phyloP scores from a whole-genome alignment of 495 filamentous ascomycete species.

The Aspergillus conjunctus region DNA sequence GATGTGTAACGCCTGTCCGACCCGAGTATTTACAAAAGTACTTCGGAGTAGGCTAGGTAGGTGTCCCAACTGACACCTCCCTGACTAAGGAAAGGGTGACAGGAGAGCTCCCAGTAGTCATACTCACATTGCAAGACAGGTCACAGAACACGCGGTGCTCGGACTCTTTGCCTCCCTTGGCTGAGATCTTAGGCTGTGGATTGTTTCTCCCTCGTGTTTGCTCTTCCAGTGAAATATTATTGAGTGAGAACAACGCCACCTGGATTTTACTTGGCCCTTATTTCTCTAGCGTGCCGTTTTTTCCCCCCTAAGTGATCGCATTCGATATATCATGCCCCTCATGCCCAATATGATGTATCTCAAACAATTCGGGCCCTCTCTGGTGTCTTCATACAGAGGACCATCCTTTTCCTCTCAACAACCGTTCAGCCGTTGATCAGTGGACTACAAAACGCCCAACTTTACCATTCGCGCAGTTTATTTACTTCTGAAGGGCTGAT shows the following conservation, averaged over 20 bases:
- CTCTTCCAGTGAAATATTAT: background rate
- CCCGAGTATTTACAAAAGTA: too few species aligned
- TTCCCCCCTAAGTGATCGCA: background rate
- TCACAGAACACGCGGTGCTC: background rate
- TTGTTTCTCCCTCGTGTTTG: background rate
- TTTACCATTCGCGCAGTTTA: too few species aligned
- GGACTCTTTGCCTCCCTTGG: background rate
- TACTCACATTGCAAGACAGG: background rate
- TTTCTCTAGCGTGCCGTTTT: slow-evolving; percentile 22
- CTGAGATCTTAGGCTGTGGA: background rate
- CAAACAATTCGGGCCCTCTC: too few species aligned
- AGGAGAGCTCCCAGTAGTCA: background rate
- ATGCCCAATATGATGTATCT: background rate
- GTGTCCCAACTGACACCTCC: background rate
- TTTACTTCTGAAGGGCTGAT: background rate
- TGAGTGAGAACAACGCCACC: background rate
- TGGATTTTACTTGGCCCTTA: background rate
- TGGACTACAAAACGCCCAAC: too few species aligned
- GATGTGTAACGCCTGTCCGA: too few species aligned
- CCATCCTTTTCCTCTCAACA: too few species aligned
- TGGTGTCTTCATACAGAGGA: too few species aligned
- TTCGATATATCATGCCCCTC: background rate
- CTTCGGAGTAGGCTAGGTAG: too few species aligned
- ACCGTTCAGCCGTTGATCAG: too few species aligned
- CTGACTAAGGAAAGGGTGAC: background rate